Evolutionary conservation across 163 green algal species (phyloP), one percentile per base, ranked within the genome.

Genomic region (Scenedesmus sp.): DNA sequence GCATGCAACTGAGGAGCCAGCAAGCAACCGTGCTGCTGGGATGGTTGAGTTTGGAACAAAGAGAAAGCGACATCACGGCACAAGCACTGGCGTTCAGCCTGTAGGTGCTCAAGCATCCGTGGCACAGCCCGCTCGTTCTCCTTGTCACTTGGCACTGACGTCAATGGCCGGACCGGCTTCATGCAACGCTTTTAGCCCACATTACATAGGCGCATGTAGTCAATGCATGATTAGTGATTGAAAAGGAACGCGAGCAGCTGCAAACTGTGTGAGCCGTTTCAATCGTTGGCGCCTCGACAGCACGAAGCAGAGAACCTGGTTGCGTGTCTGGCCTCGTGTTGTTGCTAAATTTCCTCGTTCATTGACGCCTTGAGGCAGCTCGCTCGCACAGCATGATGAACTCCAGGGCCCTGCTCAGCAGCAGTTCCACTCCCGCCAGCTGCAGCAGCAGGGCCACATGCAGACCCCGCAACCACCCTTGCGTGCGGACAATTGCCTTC

Each of bases 341-440:
- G 23, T 52, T 13, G 20, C 20, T 20, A 0, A 1, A 26, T 4
- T 52, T 52, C 5, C 4, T 15, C 46, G 52, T 15, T 10, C 3
- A 4, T 79, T 52, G 23, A 52, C 70, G 70, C 46, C 13, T 52
- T 3, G 70, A 46, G 70, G 23, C 70, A 76, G 70, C 6, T 52
- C 23, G 34, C 34, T 46, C 34, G 34, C 34, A 15, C 23, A 12
- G 12, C 70, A 79, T 52, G 70, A 52, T 79, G 70, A 79, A 79
- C 20, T 79, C 70, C 23, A 79, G 23, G 23, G 70, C 70, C 2
- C 70, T 79, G 70, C 12, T 23, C 23, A 79, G 70, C 70, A 76
- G 66, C 66, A 79, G 70, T 23, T 52, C 70, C 70, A 79, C 70
- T 79, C 70, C 70, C 70, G 70, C 70, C 70, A 79, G 70, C 70